Base-by-base conservation (phyloP, 163 green algal genomes). In the Chlorella variabilis region DNA sequence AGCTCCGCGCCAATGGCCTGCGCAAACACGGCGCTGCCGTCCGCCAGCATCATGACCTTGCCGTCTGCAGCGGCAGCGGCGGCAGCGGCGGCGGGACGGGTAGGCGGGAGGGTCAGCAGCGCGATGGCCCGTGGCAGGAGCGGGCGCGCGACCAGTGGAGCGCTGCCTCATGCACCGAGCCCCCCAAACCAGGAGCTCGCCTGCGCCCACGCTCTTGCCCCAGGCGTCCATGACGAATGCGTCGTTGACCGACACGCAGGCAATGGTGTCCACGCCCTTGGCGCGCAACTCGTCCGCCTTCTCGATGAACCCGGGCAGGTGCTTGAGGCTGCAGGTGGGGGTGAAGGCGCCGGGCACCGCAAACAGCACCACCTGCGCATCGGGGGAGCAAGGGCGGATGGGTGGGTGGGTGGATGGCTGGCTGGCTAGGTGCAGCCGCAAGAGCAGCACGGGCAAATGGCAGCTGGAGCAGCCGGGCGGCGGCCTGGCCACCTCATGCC, bases 341-440 rank as follows among this genome's bases (percentile, higher is more conserved):
- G 97, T 99, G 92, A 99, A 99, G n/a, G 97, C 97, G 48, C 97
- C 97, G 3, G 97, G 97, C 59, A 99, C 97, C 3, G 96, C 96
- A 87, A 99, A 98, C 20, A 99, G 80, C 59, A 99, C 93, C 27
- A 98, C 91, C 91, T 96, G 82, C 79, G n/a, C n/a, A n/a, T n/a
- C n/a, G n/a, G n/a, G n/a, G n/a, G n/a, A n/a, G n/a, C n/a, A n/a
- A n/a, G n/a, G n/a, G 11, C 3, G 20, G 58, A 29, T 34, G 58
- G 2, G 7, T 31, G 3, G 11, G 23, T 31, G 45, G 45, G 11
- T 54, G 45, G 15, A 54, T 15, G 45, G 11, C 11, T 11, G 45
- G 45, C 15, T 54, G 45, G 11, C 11, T 11, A 54, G 15, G 45
- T 23, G 45, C 45, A 54, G 45, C 45, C 45, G 45, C n/a, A n/a